Percentiles rank a stretch among this genome's conserved stretches.
Conservation (phyloP, 2,329 filamentous ascomycete species). For the Aspergillus spinulosporus region DNA sequence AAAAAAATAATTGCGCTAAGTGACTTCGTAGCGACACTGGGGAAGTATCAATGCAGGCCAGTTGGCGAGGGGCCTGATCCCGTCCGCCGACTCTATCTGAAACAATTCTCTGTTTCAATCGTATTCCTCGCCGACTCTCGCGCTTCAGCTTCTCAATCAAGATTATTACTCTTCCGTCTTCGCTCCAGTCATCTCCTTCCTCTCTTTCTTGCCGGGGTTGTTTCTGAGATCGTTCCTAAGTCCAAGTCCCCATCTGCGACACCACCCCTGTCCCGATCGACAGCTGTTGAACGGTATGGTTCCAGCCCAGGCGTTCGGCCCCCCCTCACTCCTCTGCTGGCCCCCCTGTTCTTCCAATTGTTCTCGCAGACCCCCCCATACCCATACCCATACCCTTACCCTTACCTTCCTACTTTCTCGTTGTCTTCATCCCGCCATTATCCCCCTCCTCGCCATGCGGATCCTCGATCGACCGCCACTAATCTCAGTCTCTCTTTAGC, state of each 20-base stretch:
- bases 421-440: conserved; percentile 2
- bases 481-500: conserved; percentile 16
- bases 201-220: conserved; percentile 2
- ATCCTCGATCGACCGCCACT: conserved; percentile 11
- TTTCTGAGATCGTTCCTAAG: conserved; percentile 2
- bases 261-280: conserved; percentile 13
- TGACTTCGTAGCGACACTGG: neutral
- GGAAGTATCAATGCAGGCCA: conserved; percentile 1
- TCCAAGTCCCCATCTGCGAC: neutral
- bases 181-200: neutral
- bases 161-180: conserved; percentile 9
- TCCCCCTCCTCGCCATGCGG: conserved; percentile 11
- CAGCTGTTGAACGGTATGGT: conserved; percentile 15
- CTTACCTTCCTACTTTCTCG: conserved; percentile 1
- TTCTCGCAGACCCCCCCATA: conserved; percentile 6
- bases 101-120: conserved; percentile 22
- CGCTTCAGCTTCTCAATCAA: conserved; percentile 9
- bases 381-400: neutral
- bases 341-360: conserved; percentile 13
- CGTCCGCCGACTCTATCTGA: conserved; percentile 23
- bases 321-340: conserved; percentile 14
- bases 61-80: conserved; percentile 18
- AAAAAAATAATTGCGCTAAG: neutral
- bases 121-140: conserved; percentile 1
- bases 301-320: conserved; percentile 8